Evolutionary conservation across 2,329 filamentous ascomycete genomes (phyloP), one percentile per base, ranked within the genome.

Genomic region (Sordariomycetes sp.): DNA sequence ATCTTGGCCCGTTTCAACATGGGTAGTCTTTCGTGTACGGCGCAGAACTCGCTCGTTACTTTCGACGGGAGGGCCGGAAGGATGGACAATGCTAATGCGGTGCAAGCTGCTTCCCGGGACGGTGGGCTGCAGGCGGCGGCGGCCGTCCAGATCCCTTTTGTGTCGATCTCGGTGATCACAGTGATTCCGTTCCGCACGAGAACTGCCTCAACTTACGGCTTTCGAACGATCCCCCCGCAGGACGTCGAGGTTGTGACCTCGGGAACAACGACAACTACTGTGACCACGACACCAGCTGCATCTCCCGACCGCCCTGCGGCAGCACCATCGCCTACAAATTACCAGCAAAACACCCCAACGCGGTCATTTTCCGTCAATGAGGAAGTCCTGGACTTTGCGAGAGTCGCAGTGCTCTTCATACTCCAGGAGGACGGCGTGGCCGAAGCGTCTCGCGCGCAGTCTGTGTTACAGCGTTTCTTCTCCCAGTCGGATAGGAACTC

Each of bases 31-130:
- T 91, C 88, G 58, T 99, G 94, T 70, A 83, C 83, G 10, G 83
- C 86, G 0, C 88, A 97, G 69, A 97, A 97, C 65, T 87, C 90
- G 0, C 78, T 99, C 3, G 87, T 97, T 18, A 90, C 89, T 0
- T 96, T 97, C 69, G 82, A 89, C 64, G 87, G 86, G 4, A 70
- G 71, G 58, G 71, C 74, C 2, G 67, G 71, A 3, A 71, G 75
- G 34, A 62, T 67, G 16, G 69, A 70, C 20, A 65, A 63, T 16
- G 4, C 28, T 43, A 55, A 3, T 40, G 53, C 28, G 28, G 53
- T n/a, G 20, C 48, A 24, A 54, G 48, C 24, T 58, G 54, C 16
- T 56, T 55, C 18, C 22, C 46, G 22, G 22, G 20, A 50, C 10
- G 46, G 22, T n/a, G 46, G 22, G n/a, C 8, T 24, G n/a, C 11